Evolutionary conservation across 768 basidiomycete genomes (phyloP), one percentile per base, ranked within the genome.

Genomic region (Aureoboletus auriporus): DNA sequence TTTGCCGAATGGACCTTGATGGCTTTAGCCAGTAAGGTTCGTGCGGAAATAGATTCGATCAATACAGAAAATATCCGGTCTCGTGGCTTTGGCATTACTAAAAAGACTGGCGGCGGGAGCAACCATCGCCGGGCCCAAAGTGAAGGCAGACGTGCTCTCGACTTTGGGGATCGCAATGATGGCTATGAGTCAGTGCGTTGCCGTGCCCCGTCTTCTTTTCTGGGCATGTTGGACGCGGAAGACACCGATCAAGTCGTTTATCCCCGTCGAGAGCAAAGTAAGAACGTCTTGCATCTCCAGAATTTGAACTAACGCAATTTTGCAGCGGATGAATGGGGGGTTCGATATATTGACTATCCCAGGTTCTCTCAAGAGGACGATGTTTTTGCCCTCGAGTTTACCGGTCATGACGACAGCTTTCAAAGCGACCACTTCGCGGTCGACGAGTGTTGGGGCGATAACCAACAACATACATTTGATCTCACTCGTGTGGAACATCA

Each of bases 121-220:
- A 75, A 75, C 68, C 70, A 84, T 50, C 71, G 80, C 14, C 73
- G 68, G 31, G 69, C 73, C 9, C 63, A 67, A 52, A 67, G 71
- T 35, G 74, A 80, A 62, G 68, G 70, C 26, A 69, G 73, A 42
- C 64, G 74, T 31, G 64, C 71, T 12, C 63, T 70, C 20, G 70
- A 74, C 46, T 65, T 72, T 14, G 64, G 57, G 14, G 49, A 60
- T 30, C 58, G 61, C 33, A 50, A 12, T 28, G 43, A 55, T 10
- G 50, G 34, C 26, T 34, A n/a, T 36, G 66, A 60, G 47, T 38
- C 52, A 16, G 66, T 60, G n/a, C 54, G 38, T 23, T 55, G 53
- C 63, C 69, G 53, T 58, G 64, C 36, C 52, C 67, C 62, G 7
- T 59, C 60, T 8, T 58, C 62, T 1, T 60, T 60, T 13, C 47